A percentile compares a stretch with the other conserved stretches of the same genome.
phyloP scores from a whole-genome alignment of 352 stramenopile species.

The Pythium phragmitis region DNA sequence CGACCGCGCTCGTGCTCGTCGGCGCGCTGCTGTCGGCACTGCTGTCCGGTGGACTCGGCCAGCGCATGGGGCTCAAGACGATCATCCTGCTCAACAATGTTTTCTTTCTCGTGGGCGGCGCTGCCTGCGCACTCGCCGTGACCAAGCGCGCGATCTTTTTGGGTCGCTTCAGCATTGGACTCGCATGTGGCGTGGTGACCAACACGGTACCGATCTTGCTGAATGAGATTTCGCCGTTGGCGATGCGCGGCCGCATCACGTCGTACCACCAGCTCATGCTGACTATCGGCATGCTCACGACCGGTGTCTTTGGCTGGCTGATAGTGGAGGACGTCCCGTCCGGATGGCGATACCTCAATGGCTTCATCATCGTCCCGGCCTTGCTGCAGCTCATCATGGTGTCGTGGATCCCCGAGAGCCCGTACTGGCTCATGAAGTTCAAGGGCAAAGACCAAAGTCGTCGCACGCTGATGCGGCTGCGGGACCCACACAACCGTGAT shows the following conservation, averaged over 20 bases:
- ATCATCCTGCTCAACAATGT: conserved; percentile 72
- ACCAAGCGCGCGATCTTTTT: conserved; percentile 63
- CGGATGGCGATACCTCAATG: conserved; percentile 85
- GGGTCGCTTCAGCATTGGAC: conserved; percentile 57
- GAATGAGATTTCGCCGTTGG: conserved; percentile 73
- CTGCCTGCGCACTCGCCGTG: conserved; percentile 53
- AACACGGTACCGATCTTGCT: conserved; percentile 84
- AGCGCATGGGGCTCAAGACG: conserved; percentile 61
- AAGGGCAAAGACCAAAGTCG: conserved; percentile 43
- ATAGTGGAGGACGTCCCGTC: conserved; percentile 77
- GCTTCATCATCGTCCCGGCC: conserved; percentile 62
- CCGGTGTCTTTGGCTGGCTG: conserved; percentile 71
- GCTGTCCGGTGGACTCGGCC: conserved; percentile 46
- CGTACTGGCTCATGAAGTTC: conserved; percentile 87
- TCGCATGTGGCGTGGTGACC: conserved; percentile 74
- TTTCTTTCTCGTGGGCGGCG: conserved; percentile 60
- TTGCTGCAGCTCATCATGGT: conserved; percentile 56
- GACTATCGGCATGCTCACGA: conserved; percentile 85
- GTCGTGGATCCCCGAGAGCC: conserved; percentile 80
- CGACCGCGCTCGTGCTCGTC: conserved; percentile 71
- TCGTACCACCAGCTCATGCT: conserved; percentile 87
- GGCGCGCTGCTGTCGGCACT: conserved; percentile 70
- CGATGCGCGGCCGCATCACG: conserved; percentile 72
- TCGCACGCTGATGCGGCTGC: conserved; percentile 41
- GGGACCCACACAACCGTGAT: conserved; percentile 29